Base-by-base conservation (phyloP, 768 basidiomycete genomes). In the Lactarius sp. region DNA sequence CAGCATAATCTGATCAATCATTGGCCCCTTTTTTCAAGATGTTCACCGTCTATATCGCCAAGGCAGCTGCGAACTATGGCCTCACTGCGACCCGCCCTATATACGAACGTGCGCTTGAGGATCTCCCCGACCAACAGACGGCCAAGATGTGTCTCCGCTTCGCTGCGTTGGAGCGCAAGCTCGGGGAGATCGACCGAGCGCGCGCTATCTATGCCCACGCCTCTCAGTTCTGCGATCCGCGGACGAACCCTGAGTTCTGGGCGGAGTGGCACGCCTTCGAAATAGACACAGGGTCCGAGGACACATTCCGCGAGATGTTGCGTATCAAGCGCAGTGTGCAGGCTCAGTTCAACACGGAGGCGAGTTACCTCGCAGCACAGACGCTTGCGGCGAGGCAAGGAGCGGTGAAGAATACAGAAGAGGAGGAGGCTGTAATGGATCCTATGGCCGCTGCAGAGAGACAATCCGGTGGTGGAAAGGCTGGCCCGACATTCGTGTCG, bases 91-190 rank as follows among this genome's bases (percentile, higher is more conserved):
- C 95, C 1, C 84, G 97, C 50, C 88, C 95, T 2, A 98, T 98
- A 70, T 99, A 98, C 76, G 92, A 98, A 74, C 85, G 89, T 13
- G 96, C 97, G 14, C 79, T 99, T 61, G 96, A 98, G 77, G 83
- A 87, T 41, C 82, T 99, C 4, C 97, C 96, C 7, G 92, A 98
- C 76, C 82, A 83, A 52, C 92, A 98, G 77, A 97, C 96, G 0
- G 94, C 96, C 20, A 90, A 95, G 74, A 98, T 98, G 93, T 98
- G 95, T 74, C 80, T 98, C 22, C 91, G 94, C 51, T 99, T 98
- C 74, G 96, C 97, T 4, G 83, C 85, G 39, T 84, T 99, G 70
- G 97, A 99, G 75, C 88, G 96, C 69, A 99, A 99, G 74, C 85
- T 99, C 41, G 97, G 97, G 59, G 97, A 99, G 78, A 98, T 99